These are phyloP conservation scores for Candolleomyces eurysporus DNA, from an alignment of 768 basidiomycete genomes.

Conservation along the genomic window DNA sequence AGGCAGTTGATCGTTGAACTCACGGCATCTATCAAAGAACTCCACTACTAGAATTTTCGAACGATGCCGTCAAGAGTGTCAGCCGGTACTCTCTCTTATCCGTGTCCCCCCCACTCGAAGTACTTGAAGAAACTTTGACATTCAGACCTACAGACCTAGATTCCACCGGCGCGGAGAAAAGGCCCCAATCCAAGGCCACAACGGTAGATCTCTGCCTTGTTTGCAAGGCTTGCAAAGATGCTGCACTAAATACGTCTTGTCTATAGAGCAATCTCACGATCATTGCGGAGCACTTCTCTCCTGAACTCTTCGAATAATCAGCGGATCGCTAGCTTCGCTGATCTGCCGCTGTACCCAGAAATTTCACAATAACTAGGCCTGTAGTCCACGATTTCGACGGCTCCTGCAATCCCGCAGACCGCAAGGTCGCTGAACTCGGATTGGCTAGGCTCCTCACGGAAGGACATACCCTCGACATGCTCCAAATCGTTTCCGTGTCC, in stretches of 20 bases:
- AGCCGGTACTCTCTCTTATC: too few species aligned
- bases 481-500: too few species aligned
- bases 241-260: neutral
- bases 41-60: too few species aligned
- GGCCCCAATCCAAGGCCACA: neutral
- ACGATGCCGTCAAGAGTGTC: too few species aligned
- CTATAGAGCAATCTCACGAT: neutral
- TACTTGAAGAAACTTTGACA: neutral
- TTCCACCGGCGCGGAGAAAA: neutral
- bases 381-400: too few species aligned
- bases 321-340: neutral
- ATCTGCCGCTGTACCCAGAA: neutral
- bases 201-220: neutral
- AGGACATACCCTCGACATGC: too few species aligned
- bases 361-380: too few species aligned
- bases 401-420: neutral
- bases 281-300: neutral
- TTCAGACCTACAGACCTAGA: neutral
- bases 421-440: neutral
- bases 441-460: too few species aligned
- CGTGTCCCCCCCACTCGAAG: neutral
- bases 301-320: neutral
- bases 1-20: too few species aligned
- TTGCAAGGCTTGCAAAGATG: neutral
- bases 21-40: too few species aligned